These are phyloP conservation scores for Wolfiporia cocos DNA, from an alignment of 1,284 basidiomycete genomes.

Conservation along the genomic window DNA sequence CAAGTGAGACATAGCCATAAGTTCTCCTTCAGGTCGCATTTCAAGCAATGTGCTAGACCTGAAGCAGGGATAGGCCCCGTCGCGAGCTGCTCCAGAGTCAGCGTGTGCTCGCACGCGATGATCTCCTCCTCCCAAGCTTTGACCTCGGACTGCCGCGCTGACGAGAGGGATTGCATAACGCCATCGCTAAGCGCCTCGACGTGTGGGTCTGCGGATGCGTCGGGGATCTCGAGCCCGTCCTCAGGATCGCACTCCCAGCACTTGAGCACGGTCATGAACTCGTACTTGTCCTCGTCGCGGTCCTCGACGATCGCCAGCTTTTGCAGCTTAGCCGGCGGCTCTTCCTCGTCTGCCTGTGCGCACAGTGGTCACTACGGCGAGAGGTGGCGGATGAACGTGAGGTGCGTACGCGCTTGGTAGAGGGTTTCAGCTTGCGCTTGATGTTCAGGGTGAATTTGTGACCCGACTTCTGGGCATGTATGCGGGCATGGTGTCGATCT, in stretches of 20 bases:
- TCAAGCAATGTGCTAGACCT: conserved; percentile 68
- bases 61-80: conserved; percentile 47
- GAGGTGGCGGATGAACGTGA: background rate
- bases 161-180: conserved; percentile 81
- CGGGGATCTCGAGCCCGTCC: conserved; percentile 45
- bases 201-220: conserved; percentile 32
- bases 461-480: conserved; percentile 65
- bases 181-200: conserved; percentile 58
- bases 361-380: background rate
- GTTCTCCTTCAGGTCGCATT: conserved; percentile 83
- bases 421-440: conserved; percentile 67
- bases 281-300: conserved; percentile 86
- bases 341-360: conserved; percentile 49
- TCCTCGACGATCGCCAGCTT: conserved; percentile 87
- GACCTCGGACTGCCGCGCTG: conserved; percentile 89
- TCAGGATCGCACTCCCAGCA: conserved; percentile 71
- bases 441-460: conserved; percentile 84
- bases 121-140: conserved; percentile 99
- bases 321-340: conserved; percentile 82
- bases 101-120: conserved; percentile 80
- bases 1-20: conserved; percentile 95
- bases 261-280: conserved; percentile 59
- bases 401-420: conserved; percentile 56
- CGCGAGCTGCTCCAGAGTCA: conserved; percentile 65
- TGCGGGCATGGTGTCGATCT: conserved; percentile 63